Evolutionary conservation across 2,329 filamentous ascomycete genomes (phyloP).

Genomic region (Byssochlamys sp.): DNA sequence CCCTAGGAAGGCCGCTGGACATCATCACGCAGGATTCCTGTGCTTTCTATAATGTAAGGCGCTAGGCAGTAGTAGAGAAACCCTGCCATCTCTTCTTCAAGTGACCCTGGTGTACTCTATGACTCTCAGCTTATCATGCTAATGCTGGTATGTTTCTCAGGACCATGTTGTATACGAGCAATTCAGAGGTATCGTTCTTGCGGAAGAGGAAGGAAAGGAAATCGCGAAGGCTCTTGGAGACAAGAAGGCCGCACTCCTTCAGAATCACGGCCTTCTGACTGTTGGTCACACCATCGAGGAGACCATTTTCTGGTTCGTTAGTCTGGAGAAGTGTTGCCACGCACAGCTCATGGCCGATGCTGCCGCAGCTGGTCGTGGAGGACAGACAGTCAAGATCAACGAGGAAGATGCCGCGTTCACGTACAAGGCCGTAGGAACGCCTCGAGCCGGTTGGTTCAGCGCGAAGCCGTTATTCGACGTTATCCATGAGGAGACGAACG

Average conservation of each 20-base stretch:
- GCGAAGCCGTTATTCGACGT: conserved; percentile 64
- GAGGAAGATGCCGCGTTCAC: conserved; percentile 61
- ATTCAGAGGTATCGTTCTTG: conserved; percentile 47
- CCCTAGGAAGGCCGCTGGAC: conserved; percentile 34
- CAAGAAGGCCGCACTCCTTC: conserved; percentile 44
- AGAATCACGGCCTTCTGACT: conserved; percentile 47
- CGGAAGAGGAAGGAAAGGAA: conserved; percentile 44
- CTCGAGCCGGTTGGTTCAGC: conserved; percentile 58
- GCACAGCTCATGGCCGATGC: conserved; percentile 46
- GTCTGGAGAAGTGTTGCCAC: conserved; percentile 46
- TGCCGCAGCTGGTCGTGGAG: conserved; percentile 48
- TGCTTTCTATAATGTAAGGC: conserved; percentile 33
- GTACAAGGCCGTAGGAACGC: conserved; percentile 54
- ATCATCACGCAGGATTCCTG: conserved; percentile 39
- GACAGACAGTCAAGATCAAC: conserved; percentile 55
- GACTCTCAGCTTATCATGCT: not conserved
- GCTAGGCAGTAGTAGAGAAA: too few species aligned
- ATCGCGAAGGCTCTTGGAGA: conserved; percentile 41
- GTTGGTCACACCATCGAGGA: conserved; percentile 43
- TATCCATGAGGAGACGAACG: conserved; percentile 51
- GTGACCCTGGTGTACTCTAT: not conserved
- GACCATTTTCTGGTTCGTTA: conserved; percentile 46
- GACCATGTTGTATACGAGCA: conserved; percentile 45
- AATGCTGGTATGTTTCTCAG: conserved; percentile 13
- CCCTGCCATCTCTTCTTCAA: not conserved